A percentile compares a stretch with the other conserved stretches of the same genome.
These are phyloP conservation scores for Thuja plicata DNA, from an alignment of 83 land plant species.

Conservation along the genomic window DNA sequence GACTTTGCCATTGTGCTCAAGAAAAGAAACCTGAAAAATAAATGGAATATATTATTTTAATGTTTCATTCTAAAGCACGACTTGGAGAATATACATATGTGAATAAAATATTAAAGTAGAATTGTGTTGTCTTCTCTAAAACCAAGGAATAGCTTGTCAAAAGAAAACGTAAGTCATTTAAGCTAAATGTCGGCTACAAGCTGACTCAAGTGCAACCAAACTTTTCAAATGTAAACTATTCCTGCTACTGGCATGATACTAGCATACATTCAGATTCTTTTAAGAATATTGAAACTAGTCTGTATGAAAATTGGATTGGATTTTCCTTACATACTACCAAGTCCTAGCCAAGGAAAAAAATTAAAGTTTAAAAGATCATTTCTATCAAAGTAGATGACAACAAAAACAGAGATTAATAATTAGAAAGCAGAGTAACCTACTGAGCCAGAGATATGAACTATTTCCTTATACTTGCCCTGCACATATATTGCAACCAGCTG, in stretches of 20 bases:
- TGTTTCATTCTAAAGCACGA: not conserved
- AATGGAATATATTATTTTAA: not conserved
- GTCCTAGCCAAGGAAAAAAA: too few species aligned
- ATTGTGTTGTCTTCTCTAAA: too few species aligned
- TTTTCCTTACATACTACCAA: not conserved
- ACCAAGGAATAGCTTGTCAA: not conserved
- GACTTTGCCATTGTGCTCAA: slow-evolving; percentile 80
- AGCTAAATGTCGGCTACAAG: too few species aligned
- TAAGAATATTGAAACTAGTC: not conserved
- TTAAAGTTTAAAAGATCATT: not conserved
- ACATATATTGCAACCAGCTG: slow-evolving; percentile 61
- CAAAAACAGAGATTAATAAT: too few species aligned
- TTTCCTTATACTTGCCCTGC: slow-evolving; percentile 72
- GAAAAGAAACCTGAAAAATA: slow-evolving; percentile 59
- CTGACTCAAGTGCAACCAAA: too few species aligned
- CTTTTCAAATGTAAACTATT: too few species aligned
- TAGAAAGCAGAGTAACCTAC: slow-evolving; percentile 16
- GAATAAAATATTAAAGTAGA: too few species aligned
- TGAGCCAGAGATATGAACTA: slow-evolving; percentile 68
- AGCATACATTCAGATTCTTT: too few species aligned
- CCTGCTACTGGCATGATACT: too few species aligned
- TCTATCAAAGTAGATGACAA: not conserved
- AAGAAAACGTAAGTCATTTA: too few species aligned
- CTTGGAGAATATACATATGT: not conserved
- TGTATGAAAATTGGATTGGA: not conserved